These are phyloP conservation scores for Panicum virgatum DNA, from an alignment of 202 grass and related monocot species.

Conservation along the genomic window DNA sequence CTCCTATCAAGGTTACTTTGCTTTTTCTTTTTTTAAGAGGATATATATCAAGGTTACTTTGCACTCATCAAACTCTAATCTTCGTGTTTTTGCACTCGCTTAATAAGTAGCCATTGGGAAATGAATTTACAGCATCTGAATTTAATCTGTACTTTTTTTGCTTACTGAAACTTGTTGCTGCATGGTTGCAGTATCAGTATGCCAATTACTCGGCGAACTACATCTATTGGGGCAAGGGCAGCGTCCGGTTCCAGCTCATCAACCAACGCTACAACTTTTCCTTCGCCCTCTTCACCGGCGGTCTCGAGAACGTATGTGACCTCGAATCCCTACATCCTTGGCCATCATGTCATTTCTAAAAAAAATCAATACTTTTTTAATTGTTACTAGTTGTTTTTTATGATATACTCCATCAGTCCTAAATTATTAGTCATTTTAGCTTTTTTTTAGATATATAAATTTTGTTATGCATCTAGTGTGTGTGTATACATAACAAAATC, in stretches of 20 bases:
- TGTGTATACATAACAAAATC: too few relatives aligned
- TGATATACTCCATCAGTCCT: too few relatives aligned
- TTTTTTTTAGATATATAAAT: too few relatives aligned
- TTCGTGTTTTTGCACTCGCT: too few relatives aligned
- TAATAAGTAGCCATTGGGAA: background rate
- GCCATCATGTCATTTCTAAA: too few relatives aligned
- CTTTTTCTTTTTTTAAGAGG: too few relatives aligned
- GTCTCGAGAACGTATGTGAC: constrained; percentile 46
- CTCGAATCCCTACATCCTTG: background rate
- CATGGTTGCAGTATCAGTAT: constrained; percentile 48
- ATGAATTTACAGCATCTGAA: too few relatives aligned
- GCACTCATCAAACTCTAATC: background rate
- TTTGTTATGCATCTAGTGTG: too few relatives aligned
- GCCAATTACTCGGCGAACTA: constrained; percentile 67
- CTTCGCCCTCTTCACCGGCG: constrained; percentile 62
- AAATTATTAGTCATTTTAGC: too few relatives aligned
- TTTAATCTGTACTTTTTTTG: background rate
- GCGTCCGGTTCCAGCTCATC: constrained; percentile 58
- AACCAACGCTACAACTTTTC: constrained; percentile 71
- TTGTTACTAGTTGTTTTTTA: too few relatives aligned
- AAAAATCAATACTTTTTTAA: too few relatives aligned
- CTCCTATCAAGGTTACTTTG: too few relatives aligned
- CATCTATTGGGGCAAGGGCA: constrained; percentile 48
- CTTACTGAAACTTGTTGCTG: background rate
- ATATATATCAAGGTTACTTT: constrained; percentile 38